phyloP scores from a whole-genome alignment of 164 flowering plant genomes.

The Malania oleifera region DNA sequence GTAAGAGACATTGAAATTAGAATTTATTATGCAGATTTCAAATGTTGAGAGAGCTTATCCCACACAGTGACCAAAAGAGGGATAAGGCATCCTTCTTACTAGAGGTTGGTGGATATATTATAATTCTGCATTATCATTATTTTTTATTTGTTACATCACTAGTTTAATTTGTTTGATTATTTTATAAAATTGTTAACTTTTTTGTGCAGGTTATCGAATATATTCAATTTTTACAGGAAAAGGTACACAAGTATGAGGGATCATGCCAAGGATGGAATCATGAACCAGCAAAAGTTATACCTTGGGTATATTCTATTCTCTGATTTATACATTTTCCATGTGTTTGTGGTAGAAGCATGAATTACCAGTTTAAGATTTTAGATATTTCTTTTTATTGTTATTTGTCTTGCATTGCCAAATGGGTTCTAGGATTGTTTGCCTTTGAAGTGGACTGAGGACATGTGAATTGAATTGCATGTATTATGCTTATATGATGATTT shows the following conservation, averaged over 20 bases:
- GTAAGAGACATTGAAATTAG: neutral
- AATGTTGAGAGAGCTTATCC: constrained; percentile 41
- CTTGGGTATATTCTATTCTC: constrained; percentile 25
- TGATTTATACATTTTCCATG: neutral
- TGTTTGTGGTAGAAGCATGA: neutral
- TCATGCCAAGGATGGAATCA: constrained; percentile 31
- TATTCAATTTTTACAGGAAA: constrained; percentile 46
- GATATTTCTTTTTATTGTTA: too few relatives aligned
- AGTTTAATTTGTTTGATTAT: neutral
- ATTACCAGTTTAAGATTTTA: too few relatives aligned
- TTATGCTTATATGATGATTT: neutral
- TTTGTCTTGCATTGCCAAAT: too few relatives aligned
- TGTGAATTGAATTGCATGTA: neutral
- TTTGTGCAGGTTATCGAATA: constrained; percentile 40
- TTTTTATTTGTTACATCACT: neutral
- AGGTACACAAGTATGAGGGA: constrained; percentile 38
- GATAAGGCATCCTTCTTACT: constrained; percentile 49
- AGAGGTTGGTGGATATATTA: constrained; percentile 27
- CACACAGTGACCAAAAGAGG: constrained; percentile 50
- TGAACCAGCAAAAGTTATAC: constrained; percentile 24
- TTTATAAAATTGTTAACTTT: neutral
- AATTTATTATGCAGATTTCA: constrained; percentile 33
- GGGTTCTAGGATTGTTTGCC: too few relatives aligned
- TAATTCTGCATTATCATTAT: neutral
- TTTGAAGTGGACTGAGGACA: too few relatives aligned